Evolutionary conservation across 371 early-diverging fungal species (phyloP).

Genomic region (Syncephalastrum monosporum): DNA sequence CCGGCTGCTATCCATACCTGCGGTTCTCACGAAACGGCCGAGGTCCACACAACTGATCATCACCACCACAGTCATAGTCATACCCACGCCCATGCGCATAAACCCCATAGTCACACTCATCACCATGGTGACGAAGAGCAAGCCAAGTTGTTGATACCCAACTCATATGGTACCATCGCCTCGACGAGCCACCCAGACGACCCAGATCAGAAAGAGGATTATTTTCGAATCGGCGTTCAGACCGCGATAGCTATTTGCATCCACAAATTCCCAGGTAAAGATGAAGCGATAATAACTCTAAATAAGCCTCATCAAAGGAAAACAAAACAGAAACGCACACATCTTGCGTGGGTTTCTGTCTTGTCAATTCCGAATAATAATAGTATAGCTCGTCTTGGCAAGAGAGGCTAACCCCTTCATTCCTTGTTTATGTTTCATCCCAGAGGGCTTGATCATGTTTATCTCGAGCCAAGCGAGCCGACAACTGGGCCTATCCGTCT

Average conservation of each 20-base stretch:
- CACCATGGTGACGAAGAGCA: conserved; percentile 3
- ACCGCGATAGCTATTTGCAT: conserved; percentile 79
- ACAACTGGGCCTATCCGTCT: conserved; percentile 68
- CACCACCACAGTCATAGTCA: conserved; percentile 2
- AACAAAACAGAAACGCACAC: too few relatives aligned
- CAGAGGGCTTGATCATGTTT: conserved; percentile 79
- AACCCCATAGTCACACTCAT: conserved; percentile 5
- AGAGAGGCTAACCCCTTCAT: too few relatives aligned
- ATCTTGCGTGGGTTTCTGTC: too few relatives aligned
- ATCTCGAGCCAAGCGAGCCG: conserved; percentile 65
- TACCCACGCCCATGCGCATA: not conserved
- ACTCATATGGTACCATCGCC: too few relatives aligned
- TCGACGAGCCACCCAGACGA: too few relatives aligned
- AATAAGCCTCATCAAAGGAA: too few relatives aligned
- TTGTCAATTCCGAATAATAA: too few relatives aligned
- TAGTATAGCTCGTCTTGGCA: too few relatives aligned
- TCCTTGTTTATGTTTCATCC: not conserved
- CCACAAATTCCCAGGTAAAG: conserved; percentile 75
- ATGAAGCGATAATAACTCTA: conserved; percentile 3
- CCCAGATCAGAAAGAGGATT: conserved; percentile 8
- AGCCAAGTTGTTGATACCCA: too few relatives aligned
- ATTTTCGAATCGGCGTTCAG: conserved; percentile 61
- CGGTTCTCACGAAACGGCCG: conserved; percentile 7
- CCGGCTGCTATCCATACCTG: conserved; percentile 47
- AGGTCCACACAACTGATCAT: conserved; percentile 4